phyloP scores from a whole-genome alignment of 2,329 filamentous ascomycete genomes.

The Cladophialophora bantiana region DNA sequence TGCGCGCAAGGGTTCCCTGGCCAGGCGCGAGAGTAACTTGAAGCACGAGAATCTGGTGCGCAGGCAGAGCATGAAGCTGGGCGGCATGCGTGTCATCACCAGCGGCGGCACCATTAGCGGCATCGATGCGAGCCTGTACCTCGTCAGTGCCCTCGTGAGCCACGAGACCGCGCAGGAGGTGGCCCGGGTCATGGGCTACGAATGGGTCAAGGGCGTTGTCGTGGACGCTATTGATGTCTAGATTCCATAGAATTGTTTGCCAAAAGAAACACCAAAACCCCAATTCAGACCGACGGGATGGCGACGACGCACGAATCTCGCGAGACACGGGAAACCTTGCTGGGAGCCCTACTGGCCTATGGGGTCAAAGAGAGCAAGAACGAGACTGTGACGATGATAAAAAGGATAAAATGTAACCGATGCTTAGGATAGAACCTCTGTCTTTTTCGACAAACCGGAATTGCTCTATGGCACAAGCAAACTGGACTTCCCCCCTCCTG shows the following conservation, averaged over 20 bases:
- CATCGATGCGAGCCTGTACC: conserved; percentile 82
- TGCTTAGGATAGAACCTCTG: neutral
- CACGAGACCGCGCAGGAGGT: conserved; percentile 78
- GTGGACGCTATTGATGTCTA: conserved; percentile 43
- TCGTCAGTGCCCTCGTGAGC: conserved; percentile 82
- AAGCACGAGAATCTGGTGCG: conserved; percentile 82
- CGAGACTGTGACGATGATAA: neutral
- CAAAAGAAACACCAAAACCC: neutral
- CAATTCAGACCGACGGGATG: neutral
- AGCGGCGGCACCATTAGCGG: conserved; percentile 79
- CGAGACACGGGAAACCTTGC: neutral
- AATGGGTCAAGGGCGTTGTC: conserved; percentile 61
- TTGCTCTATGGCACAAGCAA: neutral
- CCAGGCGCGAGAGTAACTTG: conserved; percentile 74
- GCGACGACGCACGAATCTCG: neutral
- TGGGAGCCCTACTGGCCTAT: conserved; percentile 18
- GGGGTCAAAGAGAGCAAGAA: neutral
- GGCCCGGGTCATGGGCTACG: conserved; percentile 77
- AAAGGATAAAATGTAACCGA: neutral
- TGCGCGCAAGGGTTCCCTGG: conserved; percentile 80
- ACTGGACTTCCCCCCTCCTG: neutral
- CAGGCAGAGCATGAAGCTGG: conserved; percentile 76
- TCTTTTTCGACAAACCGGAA: neutral
- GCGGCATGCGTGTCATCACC: conserved; percentile 76
- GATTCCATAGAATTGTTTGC: neutral